Base-by-base conservation (phyloP, 1,139 yeast species). In the Wickerhamomyces sp. region DNA sequence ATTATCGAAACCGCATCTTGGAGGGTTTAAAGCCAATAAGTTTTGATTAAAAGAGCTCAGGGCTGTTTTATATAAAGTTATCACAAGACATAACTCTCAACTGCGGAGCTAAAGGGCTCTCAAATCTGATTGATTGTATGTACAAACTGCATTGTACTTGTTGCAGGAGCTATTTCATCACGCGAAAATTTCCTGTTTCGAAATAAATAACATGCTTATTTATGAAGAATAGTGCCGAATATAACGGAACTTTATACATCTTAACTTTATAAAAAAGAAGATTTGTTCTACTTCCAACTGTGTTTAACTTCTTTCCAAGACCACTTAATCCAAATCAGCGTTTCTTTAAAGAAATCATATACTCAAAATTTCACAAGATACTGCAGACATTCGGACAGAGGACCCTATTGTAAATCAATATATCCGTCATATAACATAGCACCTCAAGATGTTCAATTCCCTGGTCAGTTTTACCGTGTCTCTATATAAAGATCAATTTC, bases 401-500 rank as follows among this genome's bases (percentile, higher is more conserved):
- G n/a, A n/a, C n/a, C n/a, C n/a, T n/a, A n/a, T n/a, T n/a, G n/a
- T n/a, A n/a, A n/a, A n/a, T n/a, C n/a, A n/a, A n/a, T n/a, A n/a
- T n/a, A 24, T 27, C 21, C 26, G 12, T 12, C 8, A 32, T n/a
- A n/a, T n/a, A n/a, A n/a, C n/a, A n/a, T n/a, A n/a, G n/a, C n/a
- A n/a, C n/a, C n/a, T n/a, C n/a, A n/a, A n/a, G n/a, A n/a, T 31
- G 32, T 31, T 28, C 6, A 18, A 29, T 7, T 28, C 37, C 15
- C 12, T 35, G 29, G 36, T 28, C 14, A 33, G 29, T 8, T 32
- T 28, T 14, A 17, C 35, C 7, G 13, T 33, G 6, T 36, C 43
- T 4, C 18, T 38, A 4, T 38, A 38, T 30, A 35, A 26, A 7
- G 26, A 22, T 27, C 27, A 36, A 3, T 42, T 45, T 7, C 45